These are phyloP conservation scores for Puccinia polysora DNA, from an alignment of 1,284 basidiomycete genomes.

Conservation along the genomic window DNA sequence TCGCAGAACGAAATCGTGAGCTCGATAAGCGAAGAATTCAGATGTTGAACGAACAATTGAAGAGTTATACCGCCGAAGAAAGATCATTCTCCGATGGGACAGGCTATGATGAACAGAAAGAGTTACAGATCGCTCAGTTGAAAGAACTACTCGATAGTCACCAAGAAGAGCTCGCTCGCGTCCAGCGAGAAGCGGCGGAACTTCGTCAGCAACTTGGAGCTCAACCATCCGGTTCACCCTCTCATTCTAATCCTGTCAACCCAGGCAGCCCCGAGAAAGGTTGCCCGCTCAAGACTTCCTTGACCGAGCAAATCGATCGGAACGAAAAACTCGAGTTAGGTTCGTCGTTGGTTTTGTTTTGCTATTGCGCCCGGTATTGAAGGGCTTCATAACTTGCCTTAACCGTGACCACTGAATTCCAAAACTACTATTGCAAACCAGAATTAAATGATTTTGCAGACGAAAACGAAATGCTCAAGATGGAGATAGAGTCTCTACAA, in stretches of 20 bases:
- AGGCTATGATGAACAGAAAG: constrained; percentile 29
- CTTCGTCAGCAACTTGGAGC: constrained; percentile 19
- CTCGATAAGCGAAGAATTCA: constrained; percentile 32
- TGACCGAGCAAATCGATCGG: constrained; percentile 36
- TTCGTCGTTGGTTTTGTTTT: background rate
- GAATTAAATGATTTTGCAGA: constrained; percentile 38
- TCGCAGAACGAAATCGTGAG: constrained; percentile 23
- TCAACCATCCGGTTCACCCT: background rate
- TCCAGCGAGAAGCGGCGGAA: constrained; percentile 24
- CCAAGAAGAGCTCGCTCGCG: constrained; percentile 26
- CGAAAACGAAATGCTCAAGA: constrained; percentile 36
- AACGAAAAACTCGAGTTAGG: constrained; percentile 40
- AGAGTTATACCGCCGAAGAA: constrained; percentile 40
- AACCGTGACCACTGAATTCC: background rate
- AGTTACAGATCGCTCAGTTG: constrained; percentile 11
- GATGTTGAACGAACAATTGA: constrained; percentile 42
- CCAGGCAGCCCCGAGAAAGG: constrained; percentile 22
- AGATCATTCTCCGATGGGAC: constrained; percentile 20
- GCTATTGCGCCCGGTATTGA: background rate
- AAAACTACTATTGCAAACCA: background rate
- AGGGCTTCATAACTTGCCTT: background rate
- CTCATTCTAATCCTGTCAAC: background rate
- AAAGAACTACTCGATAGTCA: constrained; percentile 31
- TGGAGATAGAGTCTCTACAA: constrained; percentile 38
- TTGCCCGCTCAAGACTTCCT: constrained; percentile 20